Evolutionary conservation across 1,284 basidiomycete species (phyloP).

Genomic region (Marasmius tenuissimus): DNA sequence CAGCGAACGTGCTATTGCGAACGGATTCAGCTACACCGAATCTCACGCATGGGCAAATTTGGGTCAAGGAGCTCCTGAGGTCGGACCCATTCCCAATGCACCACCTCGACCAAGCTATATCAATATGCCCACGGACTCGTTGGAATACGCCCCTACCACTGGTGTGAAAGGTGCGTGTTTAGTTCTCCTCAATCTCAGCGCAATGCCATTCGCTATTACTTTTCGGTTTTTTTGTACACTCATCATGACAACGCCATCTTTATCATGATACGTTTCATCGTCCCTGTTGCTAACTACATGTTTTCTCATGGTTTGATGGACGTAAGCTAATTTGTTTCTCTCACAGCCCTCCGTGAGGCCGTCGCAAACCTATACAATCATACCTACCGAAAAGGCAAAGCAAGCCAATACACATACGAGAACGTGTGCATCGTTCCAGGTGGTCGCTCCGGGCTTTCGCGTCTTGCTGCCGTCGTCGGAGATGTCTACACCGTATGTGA

Average conservation of each 20-base stretch:
- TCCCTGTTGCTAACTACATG: background rate
- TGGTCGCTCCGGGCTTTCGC: constrained; percentile 84
- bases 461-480: constrained; percentile 88
- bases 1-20: constrained; percentile 83
- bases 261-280: constrained; percentile 3
- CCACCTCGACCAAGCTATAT: constrained; percentile 67
- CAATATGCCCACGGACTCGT: constrained; percentile 66
- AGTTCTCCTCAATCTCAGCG: constrained; percentile 11
- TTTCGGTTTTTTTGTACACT: background rate
- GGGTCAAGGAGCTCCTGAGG: constrained; percentile 87
- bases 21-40: constrained; percentile 80
- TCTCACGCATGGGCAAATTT: constrained; percentile 83
- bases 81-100: constrained; percentile 79
- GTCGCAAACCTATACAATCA: constrained; percentile 87
- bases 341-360: constrained; percentile 60
- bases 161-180: constrained; percentile 72
- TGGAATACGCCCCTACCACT: constrained; percentile 93
- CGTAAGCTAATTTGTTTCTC: background rate
- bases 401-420: constrained; percentile 84
- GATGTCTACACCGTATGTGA: constrained; percentile 72
- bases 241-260: background rate
- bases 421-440: constrained; percentile 93
- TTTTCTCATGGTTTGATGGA: background rate
- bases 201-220: background rate
- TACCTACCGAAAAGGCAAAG: constrained; percentile 80